Base-by-base conservation (phyloP, 352 stramenopile genomes). In the Phytophthora aleatoria region DNA sequence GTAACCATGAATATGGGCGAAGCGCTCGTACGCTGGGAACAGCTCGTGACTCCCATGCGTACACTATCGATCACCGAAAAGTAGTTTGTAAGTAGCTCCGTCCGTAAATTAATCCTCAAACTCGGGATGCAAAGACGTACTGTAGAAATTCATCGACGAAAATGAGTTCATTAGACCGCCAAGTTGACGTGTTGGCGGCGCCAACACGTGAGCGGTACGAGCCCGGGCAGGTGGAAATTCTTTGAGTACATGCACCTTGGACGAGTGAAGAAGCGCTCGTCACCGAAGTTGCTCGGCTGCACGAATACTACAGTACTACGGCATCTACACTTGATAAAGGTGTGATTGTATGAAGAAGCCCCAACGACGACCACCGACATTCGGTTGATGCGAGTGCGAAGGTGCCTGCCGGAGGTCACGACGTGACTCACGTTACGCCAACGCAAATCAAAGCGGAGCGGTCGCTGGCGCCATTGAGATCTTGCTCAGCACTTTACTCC, bases 1-100 rank as follows among this genome's bases (percentile, higher is more conserved):
- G 63, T 66, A 20, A 45, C 51, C 10, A 74, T 72, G 57, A 74
- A 74, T 55, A 73, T 73, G 41, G 69, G 67, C 27, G 66, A 80
- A 48, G 66, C 63, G 3, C 58, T 76, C 5, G 68, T 76, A 6
- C 68, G 68, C n/a, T 76, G 68, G 68, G 68, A 76, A 27, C 68
- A 76, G 44, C 64, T 73, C 9, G 68, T 76, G 26, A 76, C 68
- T 13, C 49, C 63, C 15, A 73, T 61, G 43, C 63, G 68, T 11
- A 76, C 63, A 42, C 24, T 76, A 42, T 63, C 39, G 27, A 64
- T 67, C 31, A 71, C 55, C 20, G 61, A 67, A 57, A 65, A 65
- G 11, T 66, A 66, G 24, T 5, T 48, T 48, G 47, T 45, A 31
- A 20, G 20, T 27, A 41, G 11, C 28, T n/a, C 9, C 12, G 10